Percentiles rank a stretch among this genome's conserved stretches.
Evolutionary conservation across 78 protist genomes (phyloP).

Genomic region (slime mould (Dictyostelium discoideum)): DNA sequence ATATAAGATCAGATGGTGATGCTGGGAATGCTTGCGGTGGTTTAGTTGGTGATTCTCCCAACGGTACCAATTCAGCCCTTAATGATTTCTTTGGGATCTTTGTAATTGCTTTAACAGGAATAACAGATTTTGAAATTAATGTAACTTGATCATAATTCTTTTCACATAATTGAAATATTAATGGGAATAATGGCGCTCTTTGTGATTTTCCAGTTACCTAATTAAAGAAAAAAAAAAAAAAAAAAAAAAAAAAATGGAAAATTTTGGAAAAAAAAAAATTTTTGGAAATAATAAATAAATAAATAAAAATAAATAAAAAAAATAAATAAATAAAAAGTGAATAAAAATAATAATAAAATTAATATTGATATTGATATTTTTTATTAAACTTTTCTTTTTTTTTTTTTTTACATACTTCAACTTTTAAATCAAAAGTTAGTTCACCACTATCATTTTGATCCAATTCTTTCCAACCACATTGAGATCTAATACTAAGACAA

Average conservation of each 20-base stretch:
- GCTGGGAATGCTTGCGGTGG: slow-evolving; percentile 66
- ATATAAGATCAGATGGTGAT: neutral
- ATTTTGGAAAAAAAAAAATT: neutral
- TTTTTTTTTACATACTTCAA: slow-evolving; percentile 19
- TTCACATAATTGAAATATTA: slow-evolving; percentile 69
- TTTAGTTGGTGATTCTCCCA: slow-evolving; percentile 49
- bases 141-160: slow-evolving; percentile 71
- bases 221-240: no score
- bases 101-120: slow-evolving; percentile 73
- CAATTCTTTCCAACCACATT: slow-evolving; percentile 78
- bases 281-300: neutral
- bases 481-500: slow-evolving; percentile 68
- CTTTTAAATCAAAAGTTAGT: slow-evolving; percentile 62
- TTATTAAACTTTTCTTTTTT: neutral
- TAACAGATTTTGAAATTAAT: slow-evolving; percentile 53
- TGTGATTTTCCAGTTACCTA: slow-evolving; percentile 73
- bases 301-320: neutral
- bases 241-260: neutral
- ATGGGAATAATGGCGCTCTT: slow-evolving; percentile 73
- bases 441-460: slow-evolving; percentile 77
- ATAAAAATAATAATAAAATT: no score
- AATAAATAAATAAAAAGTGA: neutral
- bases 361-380: neutral
- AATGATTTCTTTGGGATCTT: slow-evolving; percentile 76
- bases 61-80: slow-evolving; percentile 68